Evolutionary conservation across 768 basidiomycete genomes (phyloP).

Genomic region (Collybia sp.): DNA sequence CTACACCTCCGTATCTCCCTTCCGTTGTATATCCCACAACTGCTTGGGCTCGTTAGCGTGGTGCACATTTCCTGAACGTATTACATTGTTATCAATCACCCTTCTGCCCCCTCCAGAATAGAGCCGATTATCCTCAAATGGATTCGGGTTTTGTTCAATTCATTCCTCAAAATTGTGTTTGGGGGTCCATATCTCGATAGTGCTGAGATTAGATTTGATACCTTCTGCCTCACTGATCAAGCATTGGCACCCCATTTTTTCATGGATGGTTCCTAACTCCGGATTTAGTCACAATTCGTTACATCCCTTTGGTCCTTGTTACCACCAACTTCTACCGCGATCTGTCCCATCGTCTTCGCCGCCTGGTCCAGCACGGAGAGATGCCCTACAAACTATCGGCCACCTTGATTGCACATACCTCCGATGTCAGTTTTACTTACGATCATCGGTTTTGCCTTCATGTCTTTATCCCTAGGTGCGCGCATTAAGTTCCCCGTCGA

Average conservation of each 20-base stretch:
- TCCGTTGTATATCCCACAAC: conserved; percentile 43
- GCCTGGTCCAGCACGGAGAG: conserved; percentile 1
- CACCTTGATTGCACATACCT: conserved; percentile 61
- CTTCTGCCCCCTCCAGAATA: too few relatives aligned
- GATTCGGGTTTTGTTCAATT: too few relatives aligned
- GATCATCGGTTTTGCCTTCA: conserved; percentile 4
- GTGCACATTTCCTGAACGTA: conserved; percentile 55
- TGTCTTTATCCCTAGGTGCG: conserved; percentile 60
- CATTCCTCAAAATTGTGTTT: too few relatives aligned
- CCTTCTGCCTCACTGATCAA: too few relatives aligned
- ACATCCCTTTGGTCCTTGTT: too few relatives aligned
- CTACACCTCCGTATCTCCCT: conserved; percentile 88
- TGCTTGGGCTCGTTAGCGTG: conserved; percentile 78
- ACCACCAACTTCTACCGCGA: not conserved
- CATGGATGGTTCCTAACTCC: conserved; percentile 21
- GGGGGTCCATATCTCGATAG: too few relatives aligned
- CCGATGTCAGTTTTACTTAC: conserved; percentile 52
- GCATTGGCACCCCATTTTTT: not conserved
- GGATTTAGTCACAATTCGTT: conserved; percentile 12
- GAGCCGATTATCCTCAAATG: too few relatives aligned
- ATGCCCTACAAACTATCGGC: conserved; percentile 82
- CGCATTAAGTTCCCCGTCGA: conserved; percentile 69
- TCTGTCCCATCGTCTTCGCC: conserved; percentile 3
- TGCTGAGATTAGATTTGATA: too few relatives aligned
- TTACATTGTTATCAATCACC: too few relatives aligned